Percentiles rank a stretch among this genome's conserved stretches.
These are phyloP conservation scores for Linderniella brevidens DNA, from an alignment of 257 asterid genomes.

Conservation along the genomic window DNA sequence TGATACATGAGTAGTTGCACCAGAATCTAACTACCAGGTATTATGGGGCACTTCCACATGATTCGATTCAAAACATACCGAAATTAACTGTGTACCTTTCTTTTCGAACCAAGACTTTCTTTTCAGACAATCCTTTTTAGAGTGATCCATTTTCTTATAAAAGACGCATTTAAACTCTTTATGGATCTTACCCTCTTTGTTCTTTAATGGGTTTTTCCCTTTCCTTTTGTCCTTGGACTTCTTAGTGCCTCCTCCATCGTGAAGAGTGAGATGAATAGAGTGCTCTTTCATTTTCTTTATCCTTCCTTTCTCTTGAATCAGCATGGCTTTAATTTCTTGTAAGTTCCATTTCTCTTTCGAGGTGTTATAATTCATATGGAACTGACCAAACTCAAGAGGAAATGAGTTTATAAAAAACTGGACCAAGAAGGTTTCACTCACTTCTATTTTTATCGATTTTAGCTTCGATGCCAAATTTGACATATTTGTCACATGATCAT, in stretches of 20 bases:
- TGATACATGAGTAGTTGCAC: constrained; percentile 1
- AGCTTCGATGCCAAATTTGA: background rate
- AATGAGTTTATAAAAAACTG: background rate
- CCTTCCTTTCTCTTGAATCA: background rate
- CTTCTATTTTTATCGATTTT: background rate
- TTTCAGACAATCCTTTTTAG: background rate
- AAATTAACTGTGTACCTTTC: background rate
- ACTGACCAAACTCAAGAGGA: constrained; percentile 2
- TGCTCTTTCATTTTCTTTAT: constrained; percentile 1
- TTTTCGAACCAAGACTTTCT: background rate
- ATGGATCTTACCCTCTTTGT: background rate
- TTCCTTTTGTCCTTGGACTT: too few relatives aligned
- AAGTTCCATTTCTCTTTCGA: background rate
- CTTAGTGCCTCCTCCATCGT: background rate
- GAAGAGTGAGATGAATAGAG: background rate
- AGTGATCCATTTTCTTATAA: background rate
- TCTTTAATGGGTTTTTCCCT: background rate
- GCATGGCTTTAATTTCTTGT: background rate
- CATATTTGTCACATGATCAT: background rate
- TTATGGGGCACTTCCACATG: background rate
- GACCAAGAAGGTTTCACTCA: background rate
- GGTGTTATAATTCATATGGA: constrained; percentile 2
- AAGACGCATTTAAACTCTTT: background rate
- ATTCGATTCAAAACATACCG: background rate
- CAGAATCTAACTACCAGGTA: background rate